Conservation (phyloP, 2,329 filamentous ascomycete genomes). For the Sarocladium oryzae region DNA sequence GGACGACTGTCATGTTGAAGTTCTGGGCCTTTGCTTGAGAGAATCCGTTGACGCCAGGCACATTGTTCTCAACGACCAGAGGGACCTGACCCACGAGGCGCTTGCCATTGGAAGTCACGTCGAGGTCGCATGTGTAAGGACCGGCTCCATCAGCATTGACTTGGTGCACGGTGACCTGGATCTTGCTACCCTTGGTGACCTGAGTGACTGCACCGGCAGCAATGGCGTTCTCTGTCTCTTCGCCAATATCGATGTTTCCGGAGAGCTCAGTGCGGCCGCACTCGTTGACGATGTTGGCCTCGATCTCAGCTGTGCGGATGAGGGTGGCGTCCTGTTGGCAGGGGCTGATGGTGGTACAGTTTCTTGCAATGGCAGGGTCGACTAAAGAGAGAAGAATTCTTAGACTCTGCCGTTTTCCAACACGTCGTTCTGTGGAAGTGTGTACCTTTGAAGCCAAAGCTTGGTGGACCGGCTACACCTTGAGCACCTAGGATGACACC, state of each 20-base stretch:
- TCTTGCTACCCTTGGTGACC: slow-evolving; percentile 36
- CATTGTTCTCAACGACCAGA: slow-evolving; percentile 48
- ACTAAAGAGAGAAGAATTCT: slow-evolving; percentile 31
- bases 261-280: slow-evolving; percentile 56
- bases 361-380: slow-evolving; percentile 48
- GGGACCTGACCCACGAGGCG: slow-evolving; percentile 20
- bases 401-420: too few relatives aligned
- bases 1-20: slow-evolving; percentile 49
- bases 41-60: slow-evolving; percentile 51
- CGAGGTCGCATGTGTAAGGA: slow-evolving; percentile 48
- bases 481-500: slow-evolving; percentile 41
- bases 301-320: slow-evolving; percentile 52
- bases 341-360: slow-evolving; percentile 57
- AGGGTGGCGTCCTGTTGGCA: slow-evolving; percentile 61
- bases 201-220: slow-evolving; percentile 39
- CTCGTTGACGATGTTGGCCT: slow-evolving; percentile 46
- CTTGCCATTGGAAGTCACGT: slow-evolving; percentile 37
- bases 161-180: slow-evolving; percentile 18
- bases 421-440: not conserved
- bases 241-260: slow-evolving; percentile 56
- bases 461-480: slow-evolving; percentile 39
- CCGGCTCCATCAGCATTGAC: slow-evolving; percentile 19
- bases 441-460: slow-evolving; percentile 42
- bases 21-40: slow-evolving; percentile 48
- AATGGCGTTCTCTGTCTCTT: slow-evolving; percentile 47